Evolutionary conservation across 176 grass and related monocot species (phyloP), one percentile per base, ranked within the genome.

Genomic region (Calamus simplicifolius): DNA sequence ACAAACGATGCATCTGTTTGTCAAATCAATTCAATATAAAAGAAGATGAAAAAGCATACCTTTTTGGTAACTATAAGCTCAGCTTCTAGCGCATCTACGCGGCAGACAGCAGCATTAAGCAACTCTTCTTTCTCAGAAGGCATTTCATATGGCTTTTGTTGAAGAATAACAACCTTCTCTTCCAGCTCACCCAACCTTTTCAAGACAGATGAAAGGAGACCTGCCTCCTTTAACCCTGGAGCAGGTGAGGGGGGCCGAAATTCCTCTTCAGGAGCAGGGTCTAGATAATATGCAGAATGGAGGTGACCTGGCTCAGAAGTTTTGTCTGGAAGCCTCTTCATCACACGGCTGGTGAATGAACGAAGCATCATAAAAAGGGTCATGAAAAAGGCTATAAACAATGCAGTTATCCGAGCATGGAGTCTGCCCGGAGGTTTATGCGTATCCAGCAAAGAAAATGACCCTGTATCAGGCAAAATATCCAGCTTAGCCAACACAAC

Each of bases 61-160:
- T 98, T 98, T 67, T 98, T 98, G n/a, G 93, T 92, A 65, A 92
- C 93, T 21, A 98, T 98, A 49, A 98, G 93, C 48, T 98, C 93
- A 0, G 93, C 93, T 72, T 98, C 93, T n/a, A 98, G 71, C 69
- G 93, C 93, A 80, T 98, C 93, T 51, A 98, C 84, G 3, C 93
- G 87, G 14, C 68, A 53, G n/a, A 98, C 81, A n/a, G 87, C 87
- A 12, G 93, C 93, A 56, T 88, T 76, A 66, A 98, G 93, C 55
- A 98, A 57, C 73, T 98, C 93, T 78, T 98, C 93, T 72, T 98
- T 92, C 79, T 98, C 93, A 4, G 75, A 78, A 28, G 93, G 93
- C 93, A 98, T 92, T 69, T 98, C 84, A 67, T 69, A 92, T 68
- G 84, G 87, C 43, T 91, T 98, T 57, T 75, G 81, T 71, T 92